These are phyloP conservation scores for Flueggea neowawraea DNA, from an alignment of 441 rosid genomes.

Conservation along the genomic window DNA sequence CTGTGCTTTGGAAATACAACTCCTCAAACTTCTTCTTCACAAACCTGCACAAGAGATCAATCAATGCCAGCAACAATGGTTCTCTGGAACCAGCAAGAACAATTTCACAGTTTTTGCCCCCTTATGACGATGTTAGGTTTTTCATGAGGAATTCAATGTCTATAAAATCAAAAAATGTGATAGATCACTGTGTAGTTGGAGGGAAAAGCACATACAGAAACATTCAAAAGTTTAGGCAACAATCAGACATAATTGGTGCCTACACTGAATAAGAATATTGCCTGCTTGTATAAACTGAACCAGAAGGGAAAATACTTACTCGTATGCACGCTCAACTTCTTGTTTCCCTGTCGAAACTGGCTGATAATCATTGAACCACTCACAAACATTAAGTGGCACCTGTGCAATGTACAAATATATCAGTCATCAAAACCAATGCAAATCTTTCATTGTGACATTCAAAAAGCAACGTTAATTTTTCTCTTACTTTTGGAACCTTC, in stretches of 20 bases:
- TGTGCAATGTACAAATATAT: slow-evolving; percentile 17
- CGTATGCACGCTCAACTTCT: slow-evolving; percentile 95
- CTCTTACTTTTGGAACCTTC: slow-evolving; percentile 80
- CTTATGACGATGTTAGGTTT: no score
- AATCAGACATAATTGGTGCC: no score
- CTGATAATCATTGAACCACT: slow-evolving; percentile 95
- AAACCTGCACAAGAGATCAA: slow-evolving; percentile 37
- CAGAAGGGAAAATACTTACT: slow-evolving; percentile 42
- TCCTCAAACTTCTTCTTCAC: slow-evolving; percentile 98
- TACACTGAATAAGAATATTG: no score
- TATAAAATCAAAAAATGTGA: no score
- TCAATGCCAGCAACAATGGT: background rate
- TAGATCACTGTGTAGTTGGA: no score
- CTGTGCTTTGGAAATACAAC: slow-evolving; percentile 82
- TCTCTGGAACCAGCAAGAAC: no score
- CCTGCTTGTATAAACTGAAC: background rate
- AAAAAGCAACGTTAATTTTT: slow-evolving; percentile 1
- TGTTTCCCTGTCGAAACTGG: slow-evolving; percentile 81
- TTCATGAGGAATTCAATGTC: no score
- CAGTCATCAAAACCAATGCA: slow-evolving; percentile 1
- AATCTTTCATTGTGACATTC: background rate
- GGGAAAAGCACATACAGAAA: no score
- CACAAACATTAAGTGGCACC: slow-evolving; percentile 84
- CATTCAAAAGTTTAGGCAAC: no score
- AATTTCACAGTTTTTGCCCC: no score